A percentile compares a stretch with the other conserved stretches of the same genome.
Conservation (phyloP, 192 early-diverging fungal species). For the Podila horticola region DNA sequence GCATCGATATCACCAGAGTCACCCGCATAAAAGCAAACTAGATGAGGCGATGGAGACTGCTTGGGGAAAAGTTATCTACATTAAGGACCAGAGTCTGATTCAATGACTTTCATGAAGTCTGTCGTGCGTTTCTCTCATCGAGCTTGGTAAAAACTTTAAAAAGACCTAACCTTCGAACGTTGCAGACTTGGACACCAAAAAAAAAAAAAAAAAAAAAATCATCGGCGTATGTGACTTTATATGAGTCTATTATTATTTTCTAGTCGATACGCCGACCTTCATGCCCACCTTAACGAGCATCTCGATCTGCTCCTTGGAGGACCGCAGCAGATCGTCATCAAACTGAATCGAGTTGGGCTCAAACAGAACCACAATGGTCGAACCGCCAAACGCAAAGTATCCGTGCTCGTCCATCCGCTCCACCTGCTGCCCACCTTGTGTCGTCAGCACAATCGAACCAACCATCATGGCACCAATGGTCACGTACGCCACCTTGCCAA, state of each 20-base stretch:
- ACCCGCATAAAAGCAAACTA: too few relatives aligned
- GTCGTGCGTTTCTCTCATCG: too few relatives aligned
- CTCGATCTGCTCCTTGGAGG: conserved; percentile 46
- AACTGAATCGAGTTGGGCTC: conserved; percentile 69
- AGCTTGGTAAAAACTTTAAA: too few relatives aligned
- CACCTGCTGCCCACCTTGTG: conserved; percentile 47
- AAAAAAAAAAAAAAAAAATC: too few relatives aligned
- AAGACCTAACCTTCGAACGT: too few relatives aligned
- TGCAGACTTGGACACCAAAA: too few relatives aligned
- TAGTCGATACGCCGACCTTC: conserved; percentile 32
- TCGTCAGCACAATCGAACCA: conserved; percentile 78
- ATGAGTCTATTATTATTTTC: not conserved
- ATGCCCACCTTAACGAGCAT: conserved; percentile 49
- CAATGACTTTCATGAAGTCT: too few relatives aligned
- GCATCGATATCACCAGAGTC: too few relatives aligned
- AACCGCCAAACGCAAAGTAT: conserved; percentile 86
- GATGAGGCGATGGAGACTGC: too few relatives aligned
- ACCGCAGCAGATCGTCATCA: conserved; percentile 72
- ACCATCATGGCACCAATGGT: conserved; percentile 90
- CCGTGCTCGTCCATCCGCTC: conserved; percentile 82
- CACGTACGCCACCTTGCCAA: conserved; percentile 77
- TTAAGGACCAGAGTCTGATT: too few relatives aligned
- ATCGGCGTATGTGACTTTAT: too few relatives aligned
- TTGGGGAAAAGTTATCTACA: too few relatives aligned
- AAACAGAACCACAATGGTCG: conserved; percentile 80